A percentile compares a stretch with the other conserved stretches of the same genome.
phyloP scores from a whole-genome alignment of 306 rosid species.

The Begonia masoniana region DNA sequence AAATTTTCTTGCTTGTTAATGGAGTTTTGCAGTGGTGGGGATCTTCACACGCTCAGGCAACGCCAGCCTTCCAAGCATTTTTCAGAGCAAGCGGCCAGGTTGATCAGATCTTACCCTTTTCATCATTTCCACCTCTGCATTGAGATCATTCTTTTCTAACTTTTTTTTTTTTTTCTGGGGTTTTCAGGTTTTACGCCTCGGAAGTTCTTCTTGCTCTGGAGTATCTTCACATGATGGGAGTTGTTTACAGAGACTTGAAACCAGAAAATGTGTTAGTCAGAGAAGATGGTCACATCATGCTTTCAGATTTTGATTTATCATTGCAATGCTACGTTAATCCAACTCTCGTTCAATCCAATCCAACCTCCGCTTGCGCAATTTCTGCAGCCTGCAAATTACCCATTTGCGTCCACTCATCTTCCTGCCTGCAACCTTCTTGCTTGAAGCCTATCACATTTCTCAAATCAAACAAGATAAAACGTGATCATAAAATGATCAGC shows the following conservation, averaged over 20 bases:
- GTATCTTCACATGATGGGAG: conserved; percentile 64
- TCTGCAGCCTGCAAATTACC: conserved; percentile 38
- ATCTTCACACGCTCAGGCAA: conserved; percentile 47
- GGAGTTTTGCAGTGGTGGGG: conserved; percentile 60
- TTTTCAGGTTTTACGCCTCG: conserved; percentile 46
- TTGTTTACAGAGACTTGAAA: conserved; percentile 47
- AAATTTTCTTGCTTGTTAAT: conserved; percentile 49
- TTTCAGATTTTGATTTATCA: conserved; percentile 47
- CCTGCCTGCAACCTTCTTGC: conserved; percentile 53
- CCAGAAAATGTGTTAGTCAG: conserved; percentile 50
- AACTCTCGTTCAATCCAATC: conserved; percentile 36
- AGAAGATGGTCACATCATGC: conserved; percentile 58
- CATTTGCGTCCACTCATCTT: conserved; percentile 32
- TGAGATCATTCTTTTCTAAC: neutral
- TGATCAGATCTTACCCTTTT: conserved; percentile 1
- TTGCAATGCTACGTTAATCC: conserved; percentile 40
- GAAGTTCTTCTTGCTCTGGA: conserved; percentile 50
- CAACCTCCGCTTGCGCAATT: conserved; percentile 25
- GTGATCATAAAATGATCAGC: conserved; percentile 9
- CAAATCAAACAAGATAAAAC: conserved; percentile 15
- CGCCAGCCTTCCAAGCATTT: conserved; percentile 43
- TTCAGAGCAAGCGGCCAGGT: conserved; percentile 42
- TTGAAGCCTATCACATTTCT: conserved; percentile 28
- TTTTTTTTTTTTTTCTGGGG: neutral
- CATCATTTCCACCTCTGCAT: neutral